Evolutionary conservation across 2,329 filamentous ascomycete genomes (phyloP), one percentile per base, ranked within the genome.

Genomic region (Amylocarpus encephaloides): DNA sequence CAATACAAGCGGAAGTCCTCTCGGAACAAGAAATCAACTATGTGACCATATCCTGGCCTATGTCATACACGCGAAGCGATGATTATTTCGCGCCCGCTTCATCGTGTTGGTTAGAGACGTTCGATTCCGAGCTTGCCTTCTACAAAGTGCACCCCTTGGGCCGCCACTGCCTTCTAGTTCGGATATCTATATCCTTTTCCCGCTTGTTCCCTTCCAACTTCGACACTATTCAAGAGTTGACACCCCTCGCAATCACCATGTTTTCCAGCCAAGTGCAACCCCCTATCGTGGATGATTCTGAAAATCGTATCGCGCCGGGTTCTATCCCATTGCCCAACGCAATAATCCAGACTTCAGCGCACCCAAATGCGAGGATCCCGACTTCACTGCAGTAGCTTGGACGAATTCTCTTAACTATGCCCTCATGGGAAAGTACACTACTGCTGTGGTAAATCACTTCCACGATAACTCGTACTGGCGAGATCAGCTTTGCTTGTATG

Each of bases 401-500:
- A 40, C 59, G 13, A 22, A 46, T 11, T 46, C 51, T 4, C 62
- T 62, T 42, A 78, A 77, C 57, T 51, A 64, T 6, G 62, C 64
- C 1, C 52, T 80, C 0, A 49, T 57, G 4, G 61, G 56, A 10
- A 60, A 67, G 2, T 66, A 77, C 46, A 60, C 68, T 38, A 34
- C 55, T 1, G 58, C 60, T 1, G 38, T 74, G 0, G 59, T 69
- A 0, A 48, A 57, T 1, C 64, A 78, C 3, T 74, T 80, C 41
- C 58, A 69, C 2, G 56, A 67, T 1, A 66, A 74, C 16, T 73
- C 75, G 49, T 80, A 73, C 64, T 82, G 78, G 79, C 72, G 79
- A 7, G 79, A 83, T 57, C 76, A 80, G 39, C 67, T 83, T 0
- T 73, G 72, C 16, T 61, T 82, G 1, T 7, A 65, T 79, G 0